These are phyloP conservation scores for Leccinum arenicola DNA, from an alignment of 768 basidiomycete genomes.

Conservation along the genomic window DNA sequence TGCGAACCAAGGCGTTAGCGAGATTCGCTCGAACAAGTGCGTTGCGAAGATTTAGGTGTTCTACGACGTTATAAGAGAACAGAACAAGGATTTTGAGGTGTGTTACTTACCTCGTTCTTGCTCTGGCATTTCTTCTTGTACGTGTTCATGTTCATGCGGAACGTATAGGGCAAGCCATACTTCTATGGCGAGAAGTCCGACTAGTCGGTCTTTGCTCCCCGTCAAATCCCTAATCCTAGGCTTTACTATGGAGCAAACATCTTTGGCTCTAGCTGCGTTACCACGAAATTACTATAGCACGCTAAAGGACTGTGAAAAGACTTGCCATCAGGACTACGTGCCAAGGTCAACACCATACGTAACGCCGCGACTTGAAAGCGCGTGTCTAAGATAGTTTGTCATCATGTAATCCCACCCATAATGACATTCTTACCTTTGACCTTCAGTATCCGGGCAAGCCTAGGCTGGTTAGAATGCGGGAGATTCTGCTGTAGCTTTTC, in stretches of 20 bases:
- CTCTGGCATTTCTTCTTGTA: background rate
- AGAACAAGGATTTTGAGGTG: background rate
- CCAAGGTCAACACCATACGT: conserved; percentile 15
- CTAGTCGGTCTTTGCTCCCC: background rate
- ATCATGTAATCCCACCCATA: too few species aligned
- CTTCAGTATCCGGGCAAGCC: conserved; percentile 17
- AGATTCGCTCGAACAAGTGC: conserved; percentile 17
- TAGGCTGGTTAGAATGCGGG: background rate
- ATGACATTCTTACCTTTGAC: conserved; percentile 8
- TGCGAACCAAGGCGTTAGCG: conserved; percentile 13
- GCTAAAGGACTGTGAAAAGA: background rate
- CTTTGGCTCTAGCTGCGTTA: background rate
- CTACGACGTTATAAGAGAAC: conserved; percentile 1
- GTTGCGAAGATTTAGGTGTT: conserved; percentile 8
- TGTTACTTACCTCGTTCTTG: conserved; percentile 4
- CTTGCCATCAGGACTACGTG: conserved; percentile 14
- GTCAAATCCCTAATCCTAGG: conserved; percentile 18
- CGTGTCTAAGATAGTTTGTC: conserved; percentile 5
- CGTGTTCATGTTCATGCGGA: background rate
- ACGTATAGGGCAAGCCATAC: conserved; percentile 16
- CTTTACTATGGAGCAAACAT: conserved; percentile 9
- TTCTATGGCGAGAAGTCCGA: conserved; percentile 23
- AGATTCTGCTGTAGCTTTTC: background rate
- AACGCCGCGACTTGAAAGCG: conserved; percentile 16
- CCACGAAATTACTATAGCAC: too few species aligned